A percentile compares a stretch with the other conserved stretches of the same genome.
These are phyloP conservation scores for Podila epicladia DNA, from an alignment of 192 early-diverging fungal genomes.

Conservation along the genomic window DNA sequence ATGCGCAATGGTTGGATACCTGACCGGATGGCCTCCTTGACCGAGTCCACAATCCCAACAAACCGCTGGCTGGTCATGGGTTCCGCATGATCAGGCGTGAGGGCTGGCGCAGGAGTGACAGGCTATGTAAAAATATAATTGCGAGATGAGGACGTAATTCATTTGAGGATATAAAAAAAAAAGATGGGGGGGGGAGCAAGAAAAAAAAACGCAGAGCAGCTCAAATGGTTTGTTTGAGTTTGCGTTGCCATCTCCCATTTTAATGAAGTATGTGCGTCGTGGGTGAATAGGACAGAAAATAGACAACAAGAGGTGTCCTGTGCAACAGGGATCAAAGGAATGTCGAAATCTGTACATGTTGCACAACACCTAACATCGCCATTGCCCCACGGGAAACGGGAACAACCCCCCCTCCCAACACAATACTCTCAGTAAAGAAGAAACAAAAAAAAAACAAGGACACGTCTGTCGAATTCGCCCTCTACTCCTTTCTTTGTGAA, in stretches of 20 bases:
- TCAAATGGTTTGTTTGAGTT: conserved; percentile 1
- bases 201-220: background rate
- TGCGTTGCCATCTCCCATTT: background rate
- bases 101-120: conserved; percentile 30
- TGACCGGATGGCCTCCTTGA: conserved; percentile 57
- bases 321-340: too few species aligned
- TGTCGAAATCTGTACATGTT: too few species aligned
- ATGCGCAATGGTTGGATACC: conserved; percentile 64
- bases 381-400: too few species aligned
- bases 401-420: too few species aligned
- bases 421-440: too few species aligned
- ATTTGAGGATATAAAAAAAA: conserved; percentile 1
- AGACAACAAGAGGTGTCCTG: conserved; percentile 8
- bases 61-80: conserved; percentile 57
- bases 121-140: conserved; percentile 8
- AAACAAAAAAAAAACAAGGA: too few species aligned
- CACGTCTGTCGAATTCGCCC: too few species aligned
- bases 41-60: conserved; percentile 57
- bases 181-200: background rate
- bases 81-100: conserved; percentile 54
- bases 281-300: background rate
- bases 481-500: too few species aligned
- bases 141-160: background rate
- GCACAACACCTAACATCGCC: too few species aligned
- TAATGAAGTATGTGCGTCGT: too few species aligned